phyloP scores from a whole-genome alignment of 1,139 yeast species.

The Magnusiomyces fungicola region DNA sequence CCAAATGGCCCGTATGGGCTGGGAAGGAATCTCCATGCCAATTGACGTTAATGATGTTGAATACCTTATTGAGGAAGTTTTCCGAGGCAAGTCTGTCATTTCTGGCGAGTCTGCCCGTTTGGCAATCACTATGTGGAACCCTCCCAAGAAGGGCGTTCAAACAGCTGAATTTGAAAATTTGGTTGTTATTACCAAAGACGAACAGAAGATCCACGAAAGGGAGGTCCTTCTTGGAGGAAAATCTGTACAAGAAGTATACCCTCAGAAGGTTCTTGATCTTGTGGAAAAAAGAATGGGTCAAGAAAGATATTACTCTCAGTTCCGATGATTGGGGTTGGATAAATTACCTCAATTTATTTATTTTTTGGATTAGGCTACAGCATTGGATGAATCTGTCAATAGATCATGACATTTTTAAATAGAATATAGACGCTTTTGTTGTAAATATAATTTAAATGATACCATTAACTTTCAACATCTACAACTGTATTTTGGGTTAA shows the following conservation, averaged over 20 bases:
- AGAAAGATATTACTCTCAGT: conserved; percentile 50
- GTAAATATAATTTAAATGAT: no score
- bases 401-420: no score
- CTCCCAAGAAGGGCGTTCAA: conserved; percentile 35
- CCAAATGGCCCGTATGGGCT: conserved; percentile 72
- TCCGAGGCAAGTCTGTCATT: conserved; percentile 83
- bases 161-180: conserved; percentile 55
- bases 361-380: not conserved
- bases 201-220: conserved; percentile 70
- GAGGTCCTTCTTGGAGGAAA: conserved; percentile 63
- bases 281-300: conserved; percentile 63
- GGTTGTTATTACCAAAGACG: conserved; percentile 83
- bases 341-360: not conserved
- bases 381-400: no score
- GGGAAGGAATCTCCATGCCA: conserved; percentile 41
- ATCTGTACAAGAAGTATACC: conserved; percentile 53
- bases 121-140: conserved; percentile 79
- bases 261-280: conserved; percentile 48
- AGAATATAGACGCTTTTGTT: no score
- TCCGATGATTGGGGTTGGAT: conserved; percentile 17
- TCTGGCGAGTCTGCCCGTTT: conserved; percentile 78
- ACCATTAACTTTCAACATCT: no score
- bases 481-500: no score
- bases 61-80: conserved; percentile 85
- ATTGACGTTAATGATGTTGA: conserved; percentile 66